Percentiles rank a stretch among this genome's conserved stretches.
These are phyloP conservation scores for Yamadazyma sp. DNA, from an alignment of 805 yeast genomes.

Conservation along the genomic window DNA sequence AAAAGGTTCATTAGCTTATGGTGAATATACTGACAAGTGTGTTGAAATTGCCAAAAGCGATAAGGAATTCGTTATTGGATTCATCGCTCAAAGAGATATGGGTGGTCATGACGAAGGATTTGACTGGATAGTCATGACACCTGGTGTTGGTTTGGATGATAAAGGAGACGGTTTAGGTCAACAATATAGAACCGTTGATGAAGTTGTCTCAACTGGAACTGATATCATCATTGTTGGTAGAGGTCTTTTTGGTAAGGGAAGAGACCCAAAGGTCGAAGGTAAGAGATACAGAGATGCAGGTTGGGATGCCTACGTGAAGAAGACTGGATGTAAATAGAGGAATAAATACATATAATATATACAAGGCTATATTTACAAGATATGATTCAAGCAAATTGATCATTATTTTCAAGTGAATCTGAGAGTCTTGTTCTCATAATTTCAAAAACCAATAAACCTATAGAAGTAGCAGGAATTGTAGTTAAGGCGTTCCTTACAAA, in stretches of 20 bases:
- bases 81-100: conserved; percentile 90
- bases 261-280: conserved; percentile 87
- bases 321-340: conserved; percentile 11
- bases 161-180: conserved; percentile 96
- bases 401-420: conserved; percentile 25
- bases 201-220: conserved; percentile 80
- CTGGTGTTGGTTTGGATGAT: conserved; percentile 97
- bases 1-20: conserved; percentile 89
- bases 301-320: conserved; percentile 80
- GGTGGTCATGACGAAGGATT: conserved; percentile 80
- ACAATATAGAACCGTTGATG: conserved; percentile 89
- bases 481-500: conserved; percentile 68
- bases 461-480: conserved; percentile 83
- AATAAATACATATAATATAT: conserved; percentile 4
- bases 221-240: conserved; percentile 98
- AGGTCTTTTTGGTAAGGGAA: conserved; percentile 90
- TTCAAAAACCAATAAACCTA: conserved; percentile 83
- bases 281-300: conserved; percentile 89
- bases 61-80: conserved; percentile 90
- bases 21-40: conserved; percentile 83
- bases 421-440: conserved; percentile 56
- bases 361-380: conserved; percentile 3
- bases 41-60: conserved; percentile 88
- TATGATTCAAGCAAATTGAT: conserved; percentile 3
- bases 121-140: conserved; percentile 97